These are phyloP conservation scores for Malassezia vespertilionis DNA, from an alignment of 1,284 basidiomycete species.

Conservation along the genomic window DNA sequence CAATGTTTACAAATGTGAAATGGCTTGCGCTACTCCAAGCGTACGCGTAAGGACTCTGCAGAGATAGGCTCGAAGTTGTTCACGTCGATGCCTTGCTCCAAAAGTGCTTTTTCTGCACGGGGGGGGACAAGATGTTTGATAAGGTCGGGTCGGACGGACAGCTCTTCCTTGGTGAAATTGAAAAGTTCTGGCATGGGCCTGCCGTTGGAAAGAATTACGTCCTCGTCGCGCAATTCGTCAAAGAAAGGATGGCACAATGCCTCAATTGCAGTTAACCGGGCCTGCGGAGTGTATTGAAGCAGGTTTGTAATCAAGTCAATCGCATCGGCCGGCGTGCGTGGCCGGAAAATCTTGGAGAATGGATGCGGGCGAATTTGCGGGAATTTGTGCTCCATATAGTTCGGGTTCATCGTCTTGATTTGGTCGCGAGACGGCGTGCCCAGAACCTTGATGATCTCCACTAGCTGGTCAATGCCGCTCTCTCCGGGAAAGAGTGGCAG, in stretches of 20 bases:
- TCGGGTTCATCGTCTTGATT: constrained; percentile 99
- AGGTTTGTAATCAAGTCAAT: constrained; percentile 90
- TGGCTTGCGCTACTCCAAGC: constrained; percentile 34
- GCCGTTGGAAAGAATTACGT: constrained; percentile 87
- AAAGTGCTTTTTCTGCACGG: constrained; percentile 77
- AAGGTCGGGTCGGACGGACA: constrained; percentile 88
- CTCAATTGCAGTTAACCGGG: constrained; percentile 80
- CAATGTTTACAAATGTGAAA: too few relatives aligned
- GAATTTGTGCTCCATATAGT: constrained; percentile 99
- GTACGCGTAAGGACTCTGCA: constrained; percentile 44
- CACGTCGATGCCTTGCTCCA: constrained; percentile 71
- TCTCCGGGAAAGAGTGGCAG: constrained; percentile 98
- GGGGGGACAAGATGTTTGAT: constrained; percentile 79
- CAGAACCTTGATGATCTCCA: constrained; percentile 99
- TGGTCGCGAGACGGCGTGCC: constrained; percentile 96
- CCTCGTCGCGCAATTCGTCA: constrained; percentile 71
- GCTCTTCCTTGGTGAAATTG: constrained; percentile 91
- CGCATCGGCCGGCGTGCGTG: constrained; percentile 86
- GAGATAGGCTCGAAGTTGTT: constrained; percentile 60
- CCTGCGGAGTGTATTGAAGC: constrained; percentile 90
- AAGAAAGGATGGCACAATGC: constrained; percentile 81
- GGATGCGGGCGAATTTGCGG: constrained; percentile 85
- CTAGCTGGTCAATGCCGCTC: constrained; percentile 96
- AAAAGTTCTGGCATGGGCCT: constrained; percentile 89
- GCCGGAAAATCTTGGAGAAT: constrained; percentile 77